A percentile compares a stretch with the other conserved stretches of the same genome.
Conservation (phyloP, 2,329 filamentous ascomycete genomes). For the Waltergamsia citrina region DNA sequence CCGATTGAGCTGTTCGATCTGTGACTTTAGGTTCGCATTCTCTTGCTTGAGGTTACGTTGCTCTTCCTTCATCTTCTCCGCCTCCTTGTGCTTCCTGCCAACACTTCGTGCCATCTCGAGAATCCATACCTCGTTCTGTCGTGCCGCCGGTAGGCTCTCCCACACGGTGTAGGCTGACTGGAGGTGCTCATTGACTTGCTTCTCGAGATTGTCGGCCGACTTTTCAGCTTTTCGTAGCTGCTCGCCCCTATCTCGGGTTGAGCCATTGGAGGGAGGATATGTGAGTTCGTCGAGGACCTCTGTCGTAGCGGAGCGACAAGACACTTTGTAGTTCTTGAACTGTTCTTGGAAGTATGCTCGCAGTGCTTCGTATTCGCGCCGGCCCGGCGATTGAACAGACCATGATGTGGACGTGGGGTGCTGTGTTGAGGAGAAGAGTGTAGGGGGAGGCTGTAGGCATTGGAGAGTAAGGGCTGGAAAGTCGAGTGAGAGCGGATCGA, state of each 20-base stretch:
- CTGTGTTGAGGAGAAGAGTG: constrained; percentile 72
- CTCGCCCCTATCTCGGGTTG: constrained; percentile 32
- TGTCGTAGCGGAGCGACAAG: constrained; percentile 39
- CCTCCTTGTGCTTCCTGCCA: constrained; percentile 45
- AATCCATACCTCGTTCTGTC: constrained; percentile 50
- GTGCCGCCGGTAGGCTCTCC: constrained; percentile 50
- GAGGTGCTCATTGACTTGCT: constrained; percentile 64
- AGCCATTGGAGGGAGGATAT: constrained; percentile 32
- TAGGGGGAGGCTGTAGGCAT: constrained; percentile 71
- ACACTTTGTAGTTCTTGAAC: constrained; percentile 55
- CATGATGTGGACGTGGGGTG: constrained; percentile 72
- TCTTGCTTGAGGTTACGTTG: constrained; percentile 46
- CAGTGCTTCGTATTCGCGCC: constrained; percentile 66
- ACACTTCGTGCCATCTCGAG: constrained; percentile 52
- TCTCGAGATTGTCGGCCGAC: constrained; percentile 51
- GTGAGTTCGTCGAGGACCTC: constrained; percentile 39
- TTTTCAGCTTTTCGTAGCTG: constrained; percentile 37
- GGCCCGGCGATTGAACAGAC: constrained; percentile 66
- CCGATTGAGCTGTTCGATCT: constrained; percentile 49
- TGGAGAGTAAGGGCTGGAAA: constrained; percentile 80
- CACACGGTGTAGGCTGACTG: constrained; percentile 71
- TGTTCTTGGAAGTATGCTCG: constrained; percentile 56
- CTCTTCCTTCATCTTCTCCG: constrained; percentile 38
- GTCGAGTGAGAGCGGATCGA: constrained; percentile 76
- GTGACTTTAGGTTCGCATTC: constrained; percentile 42